These are phyloP conservation scores for Colletotrichum musicola DNA, from an alignment of 2,329 filamentous ascomycete genomes.

Conservation along the genomic window DNA sequence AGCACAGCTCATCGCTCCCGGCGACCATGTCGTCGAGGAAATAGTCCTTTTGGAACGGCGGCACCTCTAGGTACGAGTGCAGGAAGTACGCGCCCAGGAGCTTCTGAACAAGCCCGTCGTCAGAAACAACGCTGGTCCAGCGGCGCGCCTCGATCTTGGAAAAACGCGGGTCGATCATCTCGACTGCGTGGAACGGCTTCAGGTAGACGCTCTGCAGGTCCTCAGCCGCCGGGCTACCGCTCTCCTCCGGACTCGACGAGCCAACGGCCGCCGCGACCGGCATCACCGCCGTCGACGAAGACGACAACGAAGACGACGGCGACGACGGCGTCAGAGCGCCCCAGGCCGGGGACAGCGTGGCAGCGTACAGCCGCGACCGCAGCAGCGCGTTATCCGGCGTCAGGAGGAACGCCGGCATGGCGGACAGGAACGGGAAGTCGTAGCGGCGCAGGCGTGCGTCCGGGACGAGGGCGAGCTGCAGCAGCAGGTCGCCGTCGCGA, in stretches of 20 bases:
- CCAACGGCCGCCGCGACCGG: too few species aligned
- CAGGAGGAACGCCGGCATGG: background rate
- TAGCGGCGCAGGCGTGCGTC: background rate
- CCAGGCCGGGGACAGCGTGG: background rate
- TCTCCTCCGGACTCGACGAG: too few species aligned
- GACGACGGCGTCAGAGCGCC: too few species aligned
- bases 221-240: background rate
- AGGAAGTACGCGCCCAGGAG: constrained; percentile 43
- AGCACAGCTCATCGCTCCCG: constrained; percentile 42
- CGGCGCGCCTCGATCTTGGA: constrained; percentile 42
- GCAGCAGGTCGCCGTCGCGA: background rate
- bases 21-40: constrained; percentile 45
- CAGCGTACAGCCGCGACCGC: background rate
- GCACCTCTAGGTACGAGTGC: constrained; percentile 40
- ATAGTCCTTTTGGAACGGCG: constrained; percentile 44
- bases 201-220: constrained; percentile 43
- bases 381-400: background rate
- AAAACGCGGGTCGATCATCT: constrained; percentile 50
- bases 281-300: too few species aligned
- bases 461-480: background rate
- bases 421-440: background rate
- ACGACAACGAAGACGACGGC: background rate
- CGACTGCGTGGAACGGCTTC: constrained; percentile 53
- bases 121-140: constrained; percentile 45
- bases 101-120: constrained; percentile 43